These are phyloP conservation scores for Tulasnella sp. DNA, from an alignment of 768 basidiomycete species.

Conservation along the genomic window DNA sequence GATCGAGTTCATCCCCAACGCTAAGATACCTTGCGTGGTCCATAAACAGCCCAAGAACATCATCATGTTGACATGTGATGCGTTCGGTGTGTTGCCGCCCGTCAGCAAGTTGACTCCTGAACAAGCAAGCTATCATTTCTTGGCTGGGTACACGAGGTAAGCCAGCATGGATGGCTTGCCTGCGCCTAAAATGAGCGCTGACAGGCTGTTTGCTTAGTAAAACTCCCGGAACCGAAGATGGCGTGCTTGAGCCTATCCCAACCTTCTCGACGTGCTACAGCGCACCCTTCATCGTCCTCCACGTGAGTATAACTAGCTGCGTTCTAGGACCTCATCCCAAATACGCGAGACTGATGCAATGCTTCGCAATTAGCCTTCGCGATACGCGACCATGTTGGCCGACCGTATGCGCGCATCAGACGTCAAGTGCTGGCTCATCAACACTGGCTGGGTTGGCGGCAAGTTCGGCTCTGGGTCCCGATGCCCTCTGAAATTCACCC, in stretches of 20 bases:
- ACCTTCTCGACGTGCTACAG: constrained; percentile 99
- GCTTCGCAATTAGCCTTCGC: constrained; percentile 59
- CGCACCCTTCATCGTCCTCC: constrained; percentile 98
- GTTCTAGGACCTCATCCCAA: too few relatives aligned
- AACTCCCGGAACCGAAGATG: constrained; percentile 98
- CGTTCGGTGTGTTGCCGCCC: constrained; percentile 95
- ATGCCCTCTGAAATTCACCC: constrained; percentile 92
- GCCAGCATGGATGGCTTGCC: constrained; percentile 22
- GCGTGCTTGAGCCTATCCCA: constrained; percentile 94
- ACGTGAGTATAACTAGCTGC: too few relatives aligned
- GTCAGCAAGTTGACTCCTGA: constrained; percentile 85
- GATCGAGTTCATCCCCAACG: constrained; percentile 94
- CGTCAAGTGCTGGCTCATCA: constrained; percentile 96
- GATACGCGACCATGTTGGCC: constrained; percentile 96
- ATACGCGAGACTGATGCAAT: too few relatives aligned
- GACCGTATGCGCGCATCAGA: constrained; percentile 83
- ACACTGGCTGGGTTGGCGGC: constrained; percentile 95
- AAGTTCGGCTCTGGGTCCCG: constrained; percentile 89
- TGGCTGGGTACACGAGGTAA: constrained; percentile 90
- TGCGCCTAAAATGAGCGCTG: constrained; percentile 20
- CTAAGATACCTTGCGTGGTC: constrained; percentile 84
- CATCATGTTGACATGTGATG: constrained; percentile 96
- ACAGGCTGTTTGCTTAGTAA: constrained; percentile 40
- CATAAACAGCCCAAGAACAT: constrained; percentile 85
- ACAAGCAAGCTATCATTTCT: constrained; percentile 96